Evolutionary conservation across 495 filamentous ascomycete species (phyloP).

Genomic region (Penicillium odoratum): DNA sequence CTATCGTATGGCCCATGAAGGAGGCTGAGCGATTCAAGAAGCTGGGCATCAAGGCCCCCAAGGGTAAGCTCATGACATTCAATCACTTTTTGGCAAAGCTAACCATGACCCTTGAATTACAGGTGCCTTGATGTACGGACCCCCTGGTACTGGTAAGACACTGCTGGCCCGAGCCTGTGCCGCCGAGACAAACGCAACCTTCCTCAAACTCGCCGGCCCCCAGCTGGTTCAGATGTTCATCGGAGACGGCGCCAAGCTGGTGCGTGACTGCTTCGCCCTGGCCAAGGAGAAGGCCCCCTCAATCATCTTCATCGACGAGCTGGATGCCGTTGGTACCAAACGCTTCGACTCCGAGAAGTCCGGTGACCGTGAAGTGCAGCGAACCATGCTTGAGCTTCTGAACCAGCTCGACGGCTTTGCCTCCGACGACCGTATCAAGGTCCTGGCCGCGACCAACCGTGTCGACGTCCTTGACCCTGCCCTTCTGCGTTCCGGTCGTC

Average conservation of each 20-base stretch:
- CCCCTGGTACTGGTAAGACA: constrained; percentile 94
- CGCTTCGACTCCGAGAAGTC: constrained; percentile 99
- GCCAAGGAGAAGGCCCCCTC: constrained; percentile 98
- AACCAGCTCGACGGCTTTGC: constrained; percentile 99
- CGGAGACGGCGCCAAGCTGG: constrained; percentile 95
- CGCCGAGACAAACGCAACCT: constrained; percentile 96
- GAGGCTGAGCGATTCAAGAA: constrained; percentile 98
- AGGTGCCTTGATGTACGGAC: constrained; percentile 99
- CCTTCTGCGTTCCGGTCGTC: constrained; percentile 86
- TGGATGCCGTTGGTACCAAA: constrained; percentile 96
- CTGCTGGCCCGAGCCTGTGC: constrained; percentile 96
- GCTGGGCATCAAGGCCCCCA: constrained; percentile 99
- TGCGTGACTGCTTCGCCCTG: constrained; percentile 94
- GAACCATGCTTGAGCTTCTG: constrained; percentile 97
- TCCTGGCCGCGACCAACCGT: constrained; percentile 95
- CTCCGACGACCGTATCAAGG: constrained; percentile 98
- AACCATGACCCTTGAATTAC: constrained; percentile 11
- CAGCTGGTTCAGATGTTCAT: constrained; percentile 99
- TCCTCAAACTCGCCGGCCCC: constrained; percentile 96
- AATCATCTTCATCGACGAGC: constrained; percentile 99
- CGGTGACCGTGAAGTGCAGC: constrained; percentile 95
- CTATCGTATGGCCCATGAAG: constrained; percentile 99
- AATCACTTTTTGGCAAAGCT: not conserved
- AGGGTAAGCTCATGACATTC: constrained; percentile 63
- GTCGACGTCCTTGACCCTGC: constrained; percentile 97